phyloP scores from a whole-genome alignment of 1,284 basidiomycete genomes.

The Heterobasidion parviporum region DNA sequence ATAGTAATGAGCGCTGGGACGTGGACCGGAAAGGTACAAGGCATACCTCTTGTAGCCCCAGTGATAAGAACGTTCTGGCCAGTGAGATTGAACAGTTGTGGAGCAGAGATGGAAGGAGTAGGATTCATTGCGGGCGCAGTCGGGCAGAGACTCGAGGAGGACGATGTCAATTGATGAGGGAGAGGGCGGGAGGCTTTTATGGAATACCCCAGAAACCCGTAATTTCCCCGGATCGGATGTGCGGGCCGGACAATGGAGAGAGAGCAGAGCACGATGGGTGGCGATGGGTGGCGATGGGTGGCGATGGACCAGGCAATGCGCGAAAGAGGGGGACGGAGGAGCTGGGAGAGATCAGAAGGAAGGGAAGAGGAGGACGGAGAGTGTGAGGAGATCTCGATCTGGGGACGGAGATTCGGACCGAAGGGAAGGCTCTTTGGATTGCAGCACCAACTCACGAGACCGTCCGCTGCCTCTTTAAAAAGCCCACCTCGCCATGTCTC shows the following conservation, averaged over 20 bases:
- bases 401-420: slow-evolving; percentile 11
- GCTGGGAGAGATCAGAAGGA: slow-evolving; percentile 1
- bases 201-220: slow-evolving; percentile 10
- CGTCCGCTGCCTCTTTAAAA: slow-evolving; percentile 14
- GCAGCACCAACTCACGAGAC: slow-evolving; percentile 8
- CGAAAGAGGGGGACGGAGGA: not conserved
- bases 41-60: slow-evolving; percentile 55
- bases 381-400: not conserved
- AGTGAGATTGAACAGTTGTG: slow-evolving; percentile 50
- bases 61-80: slow-evolving; percentile 63
- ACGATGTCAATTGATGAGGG: not conserved
- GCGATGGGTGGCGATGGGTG: not conserved
- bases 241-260: slow-evolving; percentile 11
- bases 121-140: slow-evolving; percentile 27
- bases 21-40: slow-evolving; percentile 1
- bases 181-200: slow-evolving; percentile 1
- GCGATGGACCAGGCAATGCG: not conserved
- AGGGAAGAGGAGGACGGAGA: not conserved
- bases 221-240: slow-evolving; percentile 21
- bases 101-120: slow-evolving; percentile 35
- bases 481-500: slow-evolving; percentile 13
- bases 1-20: slow-evolving; percentile 12
- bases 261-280: too few relatives aligned
- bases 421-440: not conserved
- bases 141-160: not conserved